Evolutionary conservation across 2,329 filamentous ascomycete species (phyloP), one percentile per base, ranked within the genome.

Genomic region (Colletotrichum paranaense): DNA sequence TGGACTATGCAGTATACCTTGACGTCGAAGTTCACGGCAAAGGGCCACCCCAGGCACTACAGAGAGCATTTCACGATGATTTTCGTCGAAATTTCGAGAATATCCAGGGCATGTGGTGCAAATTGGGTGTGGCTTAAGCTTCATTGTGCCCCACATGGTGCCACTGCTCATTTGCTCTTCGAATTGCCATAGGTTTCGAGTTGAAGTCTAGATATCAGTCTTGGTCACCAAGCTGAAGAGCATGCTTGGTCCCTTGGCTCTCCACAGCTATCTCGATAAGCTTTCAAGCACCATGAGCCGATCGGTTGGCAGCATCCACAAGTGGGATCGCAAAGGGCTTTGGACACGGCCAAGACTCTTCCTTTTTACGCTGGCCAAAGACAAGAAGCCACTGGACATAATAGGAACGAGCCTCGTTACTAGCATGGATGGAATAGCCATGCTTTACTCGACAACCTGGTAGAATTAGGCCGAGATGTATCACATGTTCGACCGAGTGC

Each of bases 71-170:
- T 49, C 16, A 49, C 19, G 5, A 49, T 22, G 42, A n/a, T n/a
- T 22, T 38, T 22, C 70, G 32, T 66, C 28, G 32, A 70, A 70
- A 56, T 60, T 52, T 32, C 32, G 53, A 38, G 42, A 46, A 53
- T n/a, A 28, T 16, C 38, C 22, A 30, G 24, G 19, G 9, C 16
- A 22, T 73, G 62, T 56, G 24, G 71, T 73, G 71, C 49, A 62
- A 66, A 57, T 73, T 73, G 71, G 49, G 67, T 73, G 67, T 73
- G 67, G 67, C 71, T 73, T 58, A 53, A 73, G 71, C 71, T 70
- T 66, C 62, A 32, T 24, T 26, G 0, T 3, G 60, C 62, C 71
- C 71, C 71, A 73, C 67, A 59, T 58, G 12, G 60, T 56, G 67
- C 46, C 60, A 52, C 32, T 62, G 42, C 22, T 62, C 52, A 28